Percentiles rank a stretch among this genome's conserved stretches.
Evolutionary conservation across 2,329 filamentous ascomycete genomes (phyloP).

Genomic region (Talaromyces sp.): DNA sequence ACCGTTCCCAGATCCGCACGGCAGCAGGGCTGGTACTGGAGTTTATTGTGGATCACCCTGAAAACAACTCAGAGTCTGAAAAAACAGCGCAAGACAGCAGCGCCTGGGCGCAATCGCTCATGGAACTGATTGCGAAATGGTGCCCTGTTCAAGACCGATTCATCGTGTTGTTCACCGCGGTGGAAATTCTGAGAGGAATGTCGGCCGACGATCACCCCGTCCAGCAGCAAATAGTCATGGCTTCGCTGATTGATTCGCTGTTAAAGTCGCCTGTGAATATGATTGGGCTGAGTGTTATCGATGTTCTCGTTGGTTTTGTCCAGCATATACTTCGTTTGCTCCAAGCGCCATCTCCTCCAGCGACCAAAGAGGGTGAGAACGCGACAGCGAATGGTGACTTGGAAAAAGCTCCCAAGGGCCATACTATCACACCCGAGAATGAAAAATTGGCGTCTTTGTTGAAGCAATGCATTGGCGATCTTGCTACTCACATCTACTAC

Average conservation of each 20-base stretch:
- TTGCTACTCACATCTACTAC: slow-evolving; percentile 95
- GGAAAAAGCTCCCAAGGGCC: slow-evolving; percentile 38
- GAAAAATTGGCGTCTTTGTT: slow-evolving; percentile 64
- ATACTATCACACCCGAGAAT: slow-evolving; percentile 4
- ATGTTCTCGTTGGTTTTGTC: slow-evolving; percentile 79
- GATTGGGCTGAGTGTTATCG: slow-evolving; percentile 94
- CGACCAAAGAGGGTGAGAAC: neutral
- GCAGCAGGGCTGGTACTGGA: slow-evolving; percentile 69
- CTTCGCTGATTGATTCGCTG: slow-evolving; percentile 74
- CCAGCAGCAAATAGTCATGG: slow-evolving; percentile 67
- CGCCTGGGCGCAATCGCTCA: slow-evolving; percentile 78
- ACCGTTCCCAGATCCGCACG: slow-evolving; percentile 71
- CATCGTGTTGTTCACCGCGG: slow-evolving; percentile 74
- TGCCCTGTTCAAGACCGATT: slow-evolving; percentile 92
- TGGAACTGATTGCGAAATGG: slow-evolving; percentile 77
- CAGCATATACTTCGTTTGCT: slow-evolving; percentile 76
- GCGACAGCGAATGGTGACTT: slow-evolving; percentile 11
- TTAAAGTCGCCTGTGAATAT: slow-evolving; percentile 85
- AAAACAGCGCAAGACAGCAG: slow-evolving; percentile 44
- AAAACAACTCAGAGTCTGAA: slow-evolving; percentile 43
- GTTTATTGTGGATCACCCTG: slow-evolving; percentile 60
- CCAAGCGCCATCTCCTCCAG: slow-evolving; percentile 49
- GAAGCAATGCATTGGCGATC: slow-evolving; percentile 78
- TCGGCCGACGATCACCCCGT: slow-evolving; percentile 67
- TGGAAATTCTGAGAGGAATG: slow-evolving; percentile 68